These are phyloP conservation scores for Umbilicus rupestris DNA, from an alignment of 164 flowering plant species.

Conservation along the genomic window DNA sequence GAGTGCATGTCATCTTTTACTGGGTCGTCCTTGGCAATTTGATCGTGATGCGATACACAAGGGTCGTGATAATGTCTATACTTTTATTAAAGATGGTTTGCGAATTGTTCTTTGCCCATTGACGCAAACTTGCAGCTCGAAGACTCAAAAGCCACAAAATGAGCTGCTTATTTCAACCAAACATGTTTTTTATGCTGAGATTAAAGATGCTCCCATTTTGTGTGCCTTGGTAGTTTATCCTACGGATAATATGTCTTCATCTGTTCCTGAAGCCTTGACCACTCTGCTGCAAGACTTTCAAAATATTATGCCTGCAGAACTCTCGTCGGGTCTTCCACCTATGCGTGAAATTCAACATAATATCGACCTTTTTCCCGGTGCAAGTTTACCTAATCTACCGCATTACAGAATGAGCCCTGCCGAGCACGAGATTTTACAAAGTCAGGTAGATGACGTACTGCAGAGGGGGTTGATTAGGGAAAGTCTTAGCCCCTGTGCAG, in stretches of 20 bases:
- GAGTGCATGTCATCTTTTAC: no score
- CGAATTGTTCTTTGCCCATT: no score
- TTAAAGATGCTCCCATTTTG: no score
- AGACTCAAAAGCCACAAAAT: no score
- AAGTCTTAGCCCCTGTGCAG: slow-evolving; percentile 9
- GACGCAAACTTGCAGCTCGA: no score
- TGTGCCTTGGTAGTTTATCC: no score
- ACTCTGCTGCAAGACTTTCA: neutral
- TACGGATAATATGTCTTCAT: neutral
- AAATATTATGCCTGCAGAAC: neutral
- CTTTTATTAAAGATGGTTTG: no score
- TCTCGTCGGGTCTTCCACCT: neutral
- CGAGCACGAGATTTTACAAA: slow-evolving; percentile 7
- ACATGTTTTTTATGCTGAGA: no score
- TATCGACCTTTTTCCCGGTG: slow-evolving; percentile 5
- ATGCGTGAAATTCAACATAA: slow-evolving; percentile 13
- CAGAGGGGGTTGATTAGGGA: neutral
- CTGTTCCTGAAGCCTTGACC: neutral
- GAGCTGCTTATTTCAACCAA: no score
- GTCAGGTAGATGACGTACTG: slow-evolving; percentile 1
- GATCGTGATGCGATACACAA: no score
- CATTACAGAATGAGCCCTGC: slow-evolving; percentile 9
- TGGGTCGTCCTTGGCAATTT: no score
- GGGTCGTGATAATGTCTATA: no score
- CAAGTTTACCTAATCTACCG: neutral